phyloP scores from a whole-genome alignment of 169 alveolate genomes.

The Condylostoma magnum region DNA sequence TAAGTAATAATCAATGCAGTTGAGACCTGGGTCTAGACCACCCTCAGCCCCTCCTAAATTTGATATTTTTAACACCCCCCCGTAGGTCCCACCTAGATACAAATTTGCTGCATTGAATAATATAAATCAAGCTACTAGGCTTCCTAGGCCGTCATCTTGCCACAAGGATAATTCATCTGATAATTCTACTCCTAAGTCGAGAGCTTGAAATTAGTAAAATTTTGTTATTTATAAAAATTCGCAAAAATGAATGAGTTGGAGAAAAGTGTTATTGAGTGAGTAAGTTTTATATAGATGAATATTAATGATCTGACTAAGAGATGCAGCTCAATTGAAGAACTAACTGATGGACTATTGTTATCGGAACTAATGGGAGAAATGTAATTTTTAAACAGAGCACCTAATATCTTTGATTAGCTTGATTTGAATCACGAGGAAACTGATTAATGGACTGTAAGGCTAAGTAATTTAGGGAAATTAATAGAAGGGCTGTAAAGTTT shows the following conservation, averaged over 20 bases:
- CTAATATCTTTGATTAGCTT: background rate
- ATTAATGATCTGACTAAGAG: background rate
- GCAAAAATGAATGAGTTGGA: slow-evolving; percentile 24
- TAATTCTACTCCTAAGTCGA: no score
- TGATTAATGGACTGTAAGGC: slow-evolving; percentile 8
- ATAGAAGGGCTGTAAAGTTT: slow-evolving; percentile 7
- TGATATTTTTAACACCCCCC: no score
- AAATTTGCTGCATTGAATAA: no score
- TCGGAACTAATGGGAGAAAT: background rate
- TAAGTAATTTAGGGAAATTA: background rate
- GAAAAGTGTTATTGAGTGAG: background rate
- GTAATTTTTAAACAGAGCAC: slow-evolving; percentile 4
- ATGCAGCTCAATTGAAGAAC: background rate
- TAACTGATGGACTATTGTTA: background rate
- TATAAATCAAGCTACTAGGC: no score
- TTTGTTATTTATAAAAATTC: no score
- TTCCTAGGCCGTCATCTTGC: no score
- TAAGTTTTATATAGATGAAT: slow-evolving; percentile 13
- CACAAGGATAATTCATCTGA: no score
- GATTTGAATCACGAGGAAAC: background rate
- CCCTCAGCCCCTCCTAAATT: no score
- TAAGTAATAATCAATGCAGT: no score
- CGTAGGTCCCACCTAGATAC: no score
- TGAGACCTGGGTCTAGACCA: no score
- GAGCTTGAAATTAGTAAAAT: no score